These are phyloP conservation scores for Spatholobus suberectus DNA, from an alignment of 306 rosid genomes.

Conservation along the genomic window DNA sequence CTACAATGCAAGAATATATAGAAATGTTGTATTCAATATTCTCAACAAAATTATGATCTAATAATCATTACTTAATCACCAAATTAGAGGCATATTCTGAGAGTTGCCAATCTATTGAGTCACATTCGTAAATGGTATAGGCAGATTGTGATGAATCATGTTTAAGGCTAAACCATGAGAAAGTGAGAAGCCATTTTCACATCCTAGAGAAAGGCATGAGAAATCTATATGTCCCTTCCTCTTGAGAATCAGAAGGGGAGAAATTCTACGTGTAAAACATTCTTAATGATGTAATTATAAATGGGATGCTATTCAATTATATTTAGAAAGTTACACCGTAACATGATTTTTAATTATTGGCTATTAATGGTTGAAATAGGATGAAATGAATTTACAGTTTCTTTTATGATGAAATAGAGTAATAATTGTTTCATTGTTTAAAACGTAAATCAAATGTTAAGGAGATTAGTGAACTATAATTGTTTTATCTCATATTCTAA, in stretches of 20 bases:
- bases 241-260: neutral
- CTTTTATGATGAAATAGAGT: too few species aligned
- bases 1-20: neutral
- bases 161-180: neutral
- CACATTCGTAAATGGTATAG: neutral
- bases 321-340: too few species aligned
- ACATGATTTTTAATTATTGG: too few species aligned
- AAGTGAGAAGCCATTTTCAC: neutral
- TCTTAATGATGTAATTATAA: neutral
- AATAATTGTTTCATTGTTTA: too few species aligned
- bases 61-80: neutral
- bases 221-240: neutral
- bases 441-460: too few species aligned
- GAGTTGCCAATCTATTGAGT: neutral
- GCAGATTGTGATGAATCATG: neutral
- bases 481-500: too few species aligned
- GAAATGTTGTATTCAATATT: constrained; percentile 15
- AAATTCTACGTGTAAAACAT: neutral
- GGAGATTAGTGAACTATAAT: too few species aligned
- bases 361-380: too few species aligned
- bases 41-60: neutral
- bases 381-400: too few species aligned
- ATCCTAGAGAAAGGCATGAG: neutral
- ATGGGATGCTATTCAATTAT: too few species aligned
- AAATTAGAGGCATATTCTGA: neutral